Conservation (phyloP, 164 flowering plant species). For the Aristolochia fimbriata region DNA sequence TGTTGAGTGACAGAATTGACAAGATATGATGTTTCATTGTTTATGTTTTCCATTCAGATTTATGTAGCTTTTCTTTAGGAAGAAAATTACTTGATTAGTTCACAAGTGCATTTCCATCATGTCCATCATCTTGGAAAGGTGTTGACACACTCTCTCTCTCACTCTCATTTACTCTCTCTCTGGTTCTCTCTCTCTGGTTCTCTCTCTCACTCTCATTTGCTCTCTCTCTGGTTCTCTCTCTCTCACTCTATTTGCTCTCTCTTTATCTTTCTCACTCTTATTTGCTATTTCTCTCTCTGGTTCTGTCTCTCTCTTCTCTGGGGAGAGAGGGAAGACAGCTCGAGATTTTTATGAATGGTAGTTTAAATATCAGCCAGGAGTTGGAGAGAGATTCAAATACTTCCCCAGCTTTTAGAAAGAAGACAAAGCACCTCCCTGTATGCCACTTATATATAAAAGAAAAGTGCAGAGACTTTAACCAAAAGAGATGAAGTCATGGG, state of each 20-base stretch:
- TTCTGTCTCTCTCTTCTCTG: neutral
- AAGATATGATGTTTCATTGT: no score
- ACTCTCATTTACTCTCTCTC: no score
- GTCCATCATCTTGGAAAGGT: neutral
- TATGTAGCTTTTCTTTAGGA: no score
- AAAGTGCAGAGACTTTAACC: constrained; percentile 2
- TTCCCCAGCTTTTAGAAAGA: constrained; percentile 1
- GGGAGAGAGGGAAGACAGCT: constrained; percentile 1
- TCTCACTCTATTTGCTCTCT: no score
- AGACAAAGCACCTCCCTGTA: constrained; percentile 6
- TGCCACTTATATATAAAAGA: constrained; percentile 3
- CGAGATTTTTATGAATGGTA: neutral
- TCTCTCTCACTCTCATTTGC: no score
- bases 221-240: no score
- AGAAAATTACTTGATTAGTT: no score
- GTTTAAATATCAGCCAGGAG: constrained; percentile 1
- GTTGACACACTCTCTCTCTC: neutral
- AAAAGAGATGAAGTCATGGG: constrained; percentile 1
- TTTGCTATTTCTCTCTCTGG: no score
- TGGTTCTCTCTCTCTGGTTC: no score
- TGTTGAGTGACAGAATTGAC: no score
- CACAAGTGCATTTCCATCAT: neutral
- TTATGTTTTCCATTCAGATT: no score
- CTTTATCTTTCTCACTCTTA: no score
- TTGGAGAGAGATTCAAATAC: neutral